These are phyloP conservation scores for Syzygium jambos DNA, from an alignment of 345 rosid species.

Conservation along the genomic window DNA sequence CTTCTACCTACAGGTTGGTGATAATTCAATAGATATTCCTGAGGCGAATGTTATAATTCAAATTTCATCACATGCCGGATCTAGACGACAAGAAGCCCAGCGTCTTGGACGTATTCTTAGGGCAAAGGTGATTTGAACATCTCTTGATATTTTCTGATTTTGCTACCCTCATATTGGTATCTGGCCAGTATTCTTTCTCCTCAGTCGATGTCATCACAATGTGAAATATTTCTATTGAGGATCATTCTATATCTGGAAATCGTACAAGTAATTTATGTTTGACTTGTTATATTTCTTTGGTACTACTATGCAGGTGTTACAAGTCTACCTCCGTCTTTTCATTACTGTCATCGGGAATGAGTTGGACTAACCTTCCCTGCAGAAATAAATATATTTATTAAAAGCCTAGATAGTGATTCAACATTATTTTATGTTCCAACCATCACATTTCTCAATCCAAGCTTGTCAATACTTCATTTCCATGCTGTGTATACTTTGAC, in stretches of 20 bases:
- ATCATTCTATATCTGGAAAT: background rate
- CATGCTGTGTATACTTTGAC: background rate
- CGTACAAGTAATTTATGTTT: background rate
- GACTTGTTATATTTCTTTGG: background rate
- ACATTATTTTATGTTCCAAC: background rate
- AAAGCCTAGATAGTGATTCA: background rate
- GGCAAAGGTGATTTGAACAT: constrained; percentile 58
- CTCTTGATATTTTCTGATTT: background rate
- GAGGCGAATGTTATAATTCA: constrained; percentile 98
- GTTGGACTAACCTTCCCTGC: background rate
- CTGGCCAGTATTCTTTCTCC: background rate
- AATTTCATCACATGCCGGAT: constrained; percentile 97
- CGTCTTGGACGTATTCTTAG: constrained; percentile 98
- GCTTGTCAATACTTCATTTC: background rate
- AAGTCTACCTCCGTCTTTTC: background rate
- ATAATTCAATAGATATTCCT: constrained; percentile 95
- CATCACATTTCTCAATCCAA: background rate
- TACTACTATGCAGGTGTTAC: background rate
- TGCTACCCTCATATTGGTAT: background rate
- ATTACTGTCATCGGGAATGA: background rate
- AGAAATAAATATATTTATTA: background rate
- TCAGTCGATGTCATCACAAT: background rate
- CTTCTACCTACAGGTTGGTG: constrained; percentile 65
- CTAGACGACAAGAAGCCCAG: constrained; percentile 98
- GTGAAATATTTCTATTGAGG: background rate